Evolutionary conservation across 2,329 filamentous ascomycete genomes (phyloP).

Genomic region (Ceratocystis harringtonii): DNA sequence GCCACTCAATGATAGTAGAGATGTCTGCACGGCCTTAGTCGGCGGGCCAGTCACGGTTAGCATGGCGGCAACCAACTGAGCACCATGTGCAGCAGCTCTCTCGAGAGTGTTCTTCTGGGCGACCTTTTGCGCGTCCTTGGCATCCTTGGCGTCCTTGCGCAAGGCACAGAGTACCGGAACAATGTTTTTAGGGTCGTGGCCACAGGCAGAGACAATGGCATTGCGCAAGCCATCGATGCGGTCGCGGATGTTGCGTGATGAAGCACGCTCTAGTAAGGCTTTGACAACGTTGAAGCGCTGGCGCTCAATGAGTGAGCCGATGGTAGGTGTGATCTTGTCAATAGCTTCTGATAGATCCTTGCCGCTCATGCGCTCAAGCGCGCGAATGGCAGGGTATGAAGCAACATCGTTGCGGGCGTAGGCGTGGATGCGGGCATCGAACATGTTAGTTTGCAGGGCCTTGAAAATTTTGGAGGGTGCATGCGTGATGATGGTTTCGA

Average conservation of each 20-base stretch:
- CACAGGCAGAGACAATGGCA: slow-evolving; percentile 35
- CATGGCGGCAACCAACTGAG: slow-evolving; percentile 66
- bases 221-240: slow-evolving; percentile 35
- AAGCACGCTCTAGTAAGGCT: slow-evolving; percentile 68
- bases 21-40: slow-evolving; percentile 55
- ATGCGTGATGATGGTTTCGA: slow-evolving; percentile 71
- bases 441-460: slow-evolving; percentile 61
- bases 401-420: slow-evolving; percentile 82
- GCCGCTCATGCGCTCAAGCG: slow-evolving; percentile 70
- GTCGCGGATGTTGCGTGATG: slow-evolving; percentile 46
- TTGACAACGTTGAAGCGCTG: slow-evolving; percentile 66
- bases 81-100: slow-evolving; percentile 45
- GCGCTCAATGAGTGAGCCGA: slow-evolving; percentile 58
- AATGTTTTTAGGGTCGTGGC: slow-evolving; percentile 32
- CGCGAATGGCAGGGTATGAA: slow-evolving; percentile 69
- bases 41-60: slow-evolving; percentile 57
- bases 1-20: slow-evolving; percentile 44
- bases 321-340: slow-evolving; percentile 54
- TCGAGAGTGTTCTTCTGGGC: slow-evolving; percentile 10
- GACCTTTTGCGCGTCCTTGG: slow-evolving; percentile 20
- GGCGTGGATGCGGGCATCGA: slow-evolving; percentile 64
- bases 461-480: slow-evolving; percentile 86
- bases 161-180: slow-evolving; percentile 37
- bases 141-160: slow-evolving; percentile 24
- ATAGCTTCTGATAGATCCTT: slow-evolving; percentile 68